Percentiles rank a stretch among this genome's conserved stretches.
Evolutionary conservation across 768 basidiomycete genomes (phyloP).

Genomic region (Butyriboletus loyo): DNA sequence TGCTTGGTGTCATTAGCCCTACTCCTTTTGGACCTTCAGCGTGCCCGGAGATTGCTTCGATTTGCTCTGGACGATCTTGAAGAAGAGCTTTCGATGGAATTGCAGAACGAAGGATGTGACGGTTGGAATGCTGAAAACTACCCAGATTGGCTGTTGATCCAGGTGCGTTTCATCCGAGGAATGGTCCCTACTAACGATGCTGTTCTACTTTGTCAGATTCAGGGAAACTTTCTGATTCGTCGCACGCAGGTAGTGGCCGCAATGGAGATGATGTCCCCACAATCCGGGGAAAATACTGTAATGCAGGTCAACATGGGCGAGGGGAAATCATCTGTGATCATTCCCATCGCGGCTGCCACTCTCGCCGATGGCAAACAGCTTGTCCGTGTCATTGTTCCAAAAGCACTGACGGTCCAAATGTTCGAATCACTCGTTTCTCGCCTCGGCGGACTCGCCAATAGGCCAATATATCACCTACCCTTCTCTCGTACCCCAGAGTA

Average conservation of each 20-base stretch:
- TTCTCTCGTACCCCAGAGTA: slow-evolving; percentile 39
- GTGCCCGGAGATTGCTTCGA: slow-evolving; percentile 3
- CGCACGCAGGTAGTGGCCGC: slow-evolving; percentile 39
- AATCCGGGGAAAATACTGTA: slow-evolving; percentile 31
- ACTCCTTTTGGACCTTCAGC: slow-evolving; percentile 17
- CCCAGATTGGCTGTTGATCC: slow-evolving; percentile 43
- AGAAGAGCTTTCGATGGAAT: slow-evolving; percentile 23
- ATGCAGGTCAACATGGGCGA: slow-evolving; percentile 57
- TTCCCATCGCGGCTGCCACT: slow-evolving; percentile 39
- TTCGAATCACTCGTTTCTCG: slow-evolving; percentile 41
- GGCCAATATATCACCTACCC: slow-evolving; percentile 45
- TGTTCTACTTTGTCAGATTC: slow-evolving; percentile 30
- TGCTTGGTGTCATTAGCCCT: slow-evolving; percentile 30
- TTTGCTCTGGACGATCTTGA: too few relatives aligned
- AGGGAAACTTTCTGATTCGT: slow-evolving; percentile 17
- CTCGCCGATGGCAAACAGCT: slow-evolving; percentile 42
- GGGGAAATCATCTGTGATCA: slow-evolving; percentile 45
- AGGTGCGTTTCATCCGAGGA: slow-evolving; percentile 20
- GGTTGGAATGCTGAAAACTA: slow-evolving; percentile 13
- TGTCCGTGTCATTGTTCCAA: slow-evolving; percentile 45
- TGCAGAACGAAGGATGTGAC: slow-evolving; percentile 16
- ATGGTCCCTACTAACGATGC: background rate
- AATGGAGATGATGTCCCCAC: slow-evolving; percentile 42
- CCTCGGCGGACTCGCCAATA: slow-evolving; percentile 40
- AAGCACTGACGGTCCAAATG: slow-evolving; percentile 40